Percentiles rank a stretch among this genome's conserved stretches.
These are phyloP conservation scores for Botrytis cinerea DNA, from an alignment of 2,329 filamentous ascomycete species.

Conservation along the genomic window DNA sequence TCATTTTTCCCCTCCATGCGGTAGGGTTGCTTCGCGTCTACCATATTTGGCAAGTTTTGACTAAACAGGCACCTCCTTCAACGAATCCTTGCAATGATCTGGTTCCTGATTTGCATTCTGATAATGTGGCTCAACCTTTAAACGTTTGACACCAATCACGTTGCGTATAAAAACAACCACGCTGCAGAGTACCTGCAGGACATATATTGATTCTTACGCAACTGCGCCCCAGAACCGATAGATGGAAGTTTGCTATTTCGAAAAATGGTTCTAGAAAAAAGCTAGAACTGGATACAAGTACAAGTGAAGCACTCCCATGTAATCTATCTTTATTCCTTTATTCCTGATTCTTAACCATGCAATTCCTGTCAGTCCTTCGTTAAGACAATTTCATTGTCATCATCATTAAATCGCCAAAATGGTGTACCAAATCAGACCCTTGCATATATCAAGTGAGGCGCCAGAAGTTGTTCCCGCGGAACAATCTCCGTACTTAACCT, in stretches of 20 bases:
- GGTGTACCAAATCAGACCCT: conserved; percentile 7
- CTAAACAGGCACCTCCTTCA: neutral
- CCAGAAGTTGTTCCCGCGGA: conserved; percentile 18
- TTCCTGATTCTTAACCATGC: conserved; percentile 14
- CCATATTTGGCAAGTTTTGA: conserved; percentile 1
- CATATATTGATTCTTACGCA: conserved; percentile 23
- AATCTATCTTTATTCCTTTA: conserved; percentile 18
- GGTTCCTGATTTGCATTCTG: conserved; percentile 4
- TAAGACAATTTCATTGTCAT: conserved; percentile 7
- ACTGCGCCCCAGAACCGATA: conserved; percentile 16
- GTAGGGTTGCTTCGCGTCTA: conserved; percentile 7
- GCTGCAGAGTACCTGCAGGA: conserved; percentile 11
- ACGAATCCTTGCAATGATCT: neutral
- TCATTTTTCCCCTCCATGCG: conserved; percentile 9
- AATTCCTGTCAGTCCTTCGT: conserved; percentile 17
- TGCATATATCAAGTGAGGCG: conserved; percentile 24
- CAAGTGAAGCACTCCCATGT: neutral
- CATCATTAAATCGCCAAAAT: conserved; percentile 7
- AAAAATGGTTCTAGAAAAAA: neutral
- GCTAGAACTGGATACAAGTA: neutral
- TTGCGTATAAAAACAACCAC: conserved; percentile 22
- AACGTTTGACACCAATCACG: conserved; percentile 1
- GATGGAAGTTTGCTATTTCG: conserved; percentile 8
- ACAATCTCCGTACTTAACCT: conserved; percentile 21
- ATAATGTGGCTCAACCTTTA: conserved; percentile 16